phyloP scores from a whole-genome alignment of 1,139 yeast species.

The Yamadazyma taylorii region DNA sequence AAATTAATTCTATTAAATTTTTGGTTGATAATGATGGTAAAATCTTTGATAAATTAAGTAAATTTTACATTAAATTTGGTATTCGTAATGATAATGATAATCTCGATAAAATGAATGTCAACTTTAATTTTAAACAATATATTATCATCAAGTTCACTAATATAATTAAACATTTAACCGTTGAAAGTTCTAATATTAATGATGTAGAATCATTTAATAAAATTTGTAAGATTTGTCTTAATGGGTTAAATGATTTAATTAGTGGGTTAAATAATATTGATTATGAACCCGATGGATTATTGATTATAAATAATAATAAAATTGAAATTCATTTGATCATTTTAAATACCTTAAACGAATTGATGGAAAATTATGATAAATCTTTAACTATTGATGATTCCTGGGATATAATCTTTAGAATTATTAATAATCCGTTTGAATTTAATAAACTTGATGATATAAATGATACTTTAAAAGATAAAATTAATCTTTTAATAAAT shows the following conservation, averaged over 20 bases:
- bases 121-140: conserved; percentile 11
- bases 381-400: conserved; percentile 45
- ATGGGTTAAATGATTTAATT: conserved; percentile 36
- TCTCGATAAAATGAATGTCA: conserved; percentile 3
- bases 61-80: conserved; percentile 41
- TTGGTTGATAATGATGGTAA: conserved; percentile 35
- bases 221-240: conserved; percentile 22
- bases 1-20: conserved; percentile 51
- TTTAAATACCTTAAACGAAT: conserved; percentile 61
- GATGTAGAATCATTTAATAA: conserved; percentile 18
- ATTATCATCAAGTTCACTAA: conserved; percentile 47
- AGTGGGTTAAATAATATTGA: conserved; percentile 23
- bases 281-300: conserved; percentile 26
- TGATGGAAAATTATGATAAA: conserved; percentile 70
- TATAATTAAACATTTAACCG: conserved; percentile 47
- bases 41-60: conserved; percentile 48
- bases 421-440: conserved; percentile 66
- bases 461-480: conserved; percentile 33
- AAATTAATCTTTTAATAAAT: conserved; percentile 49
- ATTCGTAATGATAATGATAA: conserved; percentile 21
- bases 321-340: conserved; percentile 65
- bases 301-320: conserved; percentile 49
- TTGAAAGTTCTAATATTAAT: conserved; percentile 33
- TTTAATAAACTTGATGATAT: conserved; percentile 19
- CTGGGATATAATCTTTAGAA: conserved; percentile 72